A percentile compares a stretch with the other conserved stretches of the same genome.
These are phyloP conservation scores for Chloropicon primus DNA, from an alignment of 139 green algal genomes.

Conservation along the genomic window DNA sequence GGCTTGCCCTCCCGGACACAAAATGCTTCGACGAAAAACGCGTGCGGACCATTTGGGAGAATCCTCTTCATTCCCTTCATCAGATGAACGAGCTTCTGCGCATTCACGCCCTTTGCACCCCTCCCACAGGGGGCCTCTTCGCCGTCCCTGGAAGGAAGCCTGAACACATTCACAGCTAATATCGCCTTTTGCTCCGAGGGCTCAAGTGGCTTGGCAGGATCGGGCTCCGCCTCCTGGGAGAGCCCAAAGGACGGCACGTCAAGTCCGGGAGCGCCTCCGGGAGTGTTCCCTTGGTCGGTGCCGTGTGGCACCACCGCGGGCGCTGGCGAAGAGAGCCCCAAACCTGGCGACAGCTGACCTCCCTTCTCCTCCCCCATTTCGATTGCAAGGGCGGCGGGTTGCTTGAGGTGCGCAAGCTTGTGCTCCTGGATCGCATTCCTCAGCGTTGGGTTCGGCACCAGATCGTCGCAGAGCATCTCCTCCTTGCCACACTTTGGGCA, in stretches of 20 bases:
- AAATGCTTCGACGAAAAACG: background rate
- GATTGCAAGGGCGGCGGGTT: background rate
- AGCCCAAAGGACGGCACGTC: too few relatives aligned
- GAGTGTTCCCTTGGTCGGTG: too few relatives aligned
- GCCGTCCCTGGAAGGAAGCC: background rate
- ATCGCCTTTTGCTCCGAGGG: background rate
- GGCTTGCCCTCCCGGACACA: background rate
- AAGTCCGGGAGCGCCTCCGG: background rate
- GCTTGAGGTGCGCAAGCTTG: background rate
- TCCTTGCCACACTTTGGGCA: conserved; percentile 20
- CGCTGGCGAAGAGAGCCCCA: too few relatives aligned
- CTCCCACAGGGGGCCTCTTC: too few relatives aligned
- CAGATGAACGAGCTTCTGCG: background rate
- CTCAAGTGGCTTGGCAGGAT: background rate
- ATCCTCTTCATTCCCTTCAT: background rate
- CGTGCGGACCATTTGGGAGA: background rate
- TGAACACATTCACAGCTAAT: background rate
- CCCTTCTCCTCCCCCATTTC: background rate
- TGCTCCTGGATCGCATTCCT: conserved; percentile 24
- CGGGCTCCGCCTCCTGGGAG: too few relatives aligned
- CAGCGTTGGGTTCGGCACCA: conserved; percentile 24
- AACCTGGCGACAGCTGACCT: background rate
- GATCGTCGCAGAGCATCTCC: conserved; percentile 19
- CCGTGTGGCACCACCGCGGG: too few relatives aligned
- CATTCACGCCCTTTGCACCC: background rate